Evolutionary conservation across 352 stramenopile genomes (phyloP).

Genomic region (Detonula confervacea): DNA sequence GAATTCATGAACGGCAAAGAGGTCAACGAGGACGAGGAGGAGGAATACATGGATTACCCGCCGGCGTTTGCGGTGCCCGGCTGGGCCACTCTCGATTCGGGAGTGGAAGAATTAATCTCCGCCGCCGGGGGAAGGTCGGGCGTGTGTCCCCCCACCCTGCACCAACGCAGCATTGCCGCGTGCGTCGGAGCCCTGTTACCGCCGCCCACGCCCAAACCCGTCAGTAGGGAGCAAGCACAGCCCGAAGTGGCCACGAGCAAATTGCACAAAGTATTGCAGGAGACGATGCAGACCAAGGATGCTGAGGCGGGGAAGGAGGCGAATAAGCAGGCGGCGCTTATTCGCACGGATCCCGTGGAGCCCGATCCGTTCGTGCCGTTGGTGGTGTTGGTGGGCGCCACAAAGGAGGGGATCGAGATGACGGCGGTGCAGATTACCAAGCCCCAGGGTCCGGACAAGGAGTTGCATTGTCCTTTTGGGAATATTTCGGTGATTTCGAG

Average conservation of each 20-base stretch:
- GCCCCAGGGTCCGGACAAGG: conserved; percentile 39
- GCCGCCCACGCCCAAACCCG: neutral
- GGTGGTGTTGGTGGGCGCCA: conserved; percentile 40
- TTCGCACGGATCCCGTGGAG: conserved; percentile 22
- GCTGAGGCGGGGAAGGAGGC: conserved; percentile 29
- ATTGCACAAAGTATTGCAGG: conserved; percentile 29
- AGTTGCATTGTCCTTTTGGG: conserved; percentile 61
- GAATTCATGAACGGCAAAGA: conserved; percentile 5
- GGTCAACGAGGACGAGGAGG: conserved; percentile 38
- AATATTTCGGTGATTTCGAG: conserved; percentile 45
- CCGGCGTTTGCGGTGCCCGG: conserved; percentile 73
- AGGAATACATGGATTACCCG: conserved; percentile 64
- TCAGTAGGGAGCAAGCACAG: neutral
- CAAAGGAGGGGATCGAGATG: conserved; percentile 50
- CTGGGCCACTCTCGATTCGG: conserved; percentile 63
- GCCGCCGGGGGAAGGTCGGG: conserved; percentile 41
- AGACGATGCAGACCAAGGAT: conserved; percentile 40
- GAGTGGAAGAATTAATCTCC: conserved; percentile 73
- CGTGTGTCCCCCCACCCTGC: conserved; percentile 48
- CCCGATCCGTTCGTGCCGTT: conserved; percentile 48
- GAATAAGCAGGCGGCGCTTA: conserved; percentile 19
- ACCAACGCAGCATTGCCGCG: conserved; percentile 52
- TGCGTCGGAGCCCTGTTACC: conserved; percentile 47
- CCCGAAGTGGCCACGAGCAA: neutral
- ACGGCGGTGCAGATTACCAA: conserved; percentile 58